Base-by-base conservation (phyloP, 1,284 basidiomycete species). In the Cutaneotrichosporon cavernicola region DNA sequence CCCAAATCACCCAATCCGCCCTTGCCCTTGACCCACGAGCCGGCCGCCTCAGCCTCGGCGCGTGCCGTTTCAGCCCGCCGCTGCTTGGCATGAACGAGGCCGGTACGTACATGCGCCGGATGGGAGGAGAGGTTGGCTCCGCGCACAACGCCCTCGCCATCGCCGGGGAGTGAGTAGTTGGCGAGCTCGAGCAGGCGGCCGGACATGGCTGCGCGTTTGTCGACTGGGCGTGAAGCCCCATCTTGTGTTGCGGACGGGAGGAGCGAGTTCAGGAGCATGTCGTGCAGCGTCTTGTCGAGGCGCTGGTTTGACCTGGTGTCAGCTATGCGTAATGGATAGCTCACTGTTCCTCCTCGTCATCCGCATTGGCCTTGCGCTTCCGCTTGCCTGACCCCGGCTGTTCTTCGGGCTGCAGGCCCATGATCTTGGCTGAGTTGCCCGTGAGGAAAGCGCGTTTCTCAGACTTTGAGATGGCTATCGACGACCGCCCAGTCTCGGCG, bases 201-300 rank as follows among this genome's bases (percentile, higher is more conserved):
- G 2, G 64, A 63, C 30, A 80, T 70, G 5, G 75, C 74, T 34
- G 78, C 77, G 13, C 77, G 73, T 63, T 81, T 81, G 22, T 81
- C 79, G 21, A 76, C 73, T 2, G 80, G 78, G 2, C 75, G 71
- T 6, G 70, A 65, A 3, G 73, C 73, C 8, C 58, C 56, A 40
- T 70, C 66, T 18, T 71, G 56, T 1, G 69, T 59, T 0, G 73
- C 65, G 5, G 63, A 56, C 3, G 80, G 76, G 0, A 82, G 67
- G 14, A 82, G 73, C 14, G 69, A 73, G 14, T 70, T 80, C 56
- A 79, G 70, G n/a, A 82, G 73, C 70, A 82, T 74, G 55, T 72
- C 65, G 58, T 82, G 81, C 10, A 82, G 70, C 10, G 78, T 74
- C 65, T 80, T 78, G 72, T 82, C 81, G 26, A 82, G 73, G 18